A percentile compares a stretch with the other conserved stretches of the same genome.
phyloP scores from a whole-genome alignment of 2,329 filamentous ascomycete species.

The Cercospora sp. region DNA sequence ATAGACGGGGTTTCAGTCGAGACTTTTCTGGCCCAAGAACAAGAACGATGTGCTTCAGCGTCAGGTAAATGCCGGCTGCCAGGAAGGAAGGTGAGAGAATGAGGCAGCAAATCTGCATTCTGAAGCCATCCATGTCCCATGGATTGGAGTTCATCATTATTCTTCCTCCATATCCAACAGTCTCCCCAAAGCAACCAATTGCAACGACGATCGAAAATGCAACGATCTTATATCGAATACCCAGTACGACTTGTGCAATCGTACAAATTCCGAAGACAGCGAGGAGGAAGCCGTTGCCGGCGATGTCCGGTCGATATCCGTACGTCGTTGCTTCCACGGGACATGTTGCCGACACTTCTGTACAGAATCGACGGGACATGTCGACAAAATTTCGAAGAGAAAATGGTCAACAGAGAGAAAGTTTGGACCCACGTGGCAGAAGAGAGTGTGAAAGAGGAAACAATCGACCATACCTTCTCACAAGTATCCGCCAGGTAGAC shows the following conservation, averaged over 20 bases:
- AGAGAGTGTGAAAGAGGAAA: not conserved
- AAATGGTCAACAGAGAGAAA: not conserved
- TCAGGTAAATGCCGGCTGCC: conserved; percentile 51
- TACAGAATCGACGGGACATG: conserved; percentile 26
- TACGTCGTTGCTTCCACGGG: conserved; percentile 44
- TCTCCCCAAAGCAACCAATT: conserved; percentile 45
- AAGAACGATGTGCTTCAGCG: conserved; percentile 49
- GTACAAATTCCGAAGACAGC: conserved; percentile 40
- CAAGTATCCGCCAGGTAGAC: not conserved
- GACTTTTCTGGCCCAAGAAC: conserved; percentile 47
- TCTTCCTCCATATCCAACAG: conserved; percentile 47
- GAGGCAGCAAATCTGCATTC: conserved; percentile 47
- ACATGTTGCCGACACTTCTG: conserved; percentile 34
- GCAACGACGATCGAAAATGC: conserved; percentile 46
- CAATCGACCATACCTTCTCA: not conserved
- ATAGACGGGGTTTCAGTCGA: conserved; percentile 45
- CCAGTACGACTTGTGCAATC: conserved; percentile 40
- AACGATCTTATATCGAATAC: conserved; percentile 38
- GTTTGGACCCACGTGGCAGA: not conserved
- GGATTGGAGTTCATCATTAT: conserved; percentile 47
- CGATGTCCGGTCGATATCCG: conserved; percentile 43
- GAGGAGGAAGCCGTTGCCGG: conserved; percentile 44
- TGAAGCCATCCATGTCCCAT: conserved; percentile 44
- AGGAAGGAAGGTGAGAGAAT: conserved; percentile 48
- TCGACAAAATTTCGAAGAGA: not conserved